These are phyloP conservation scores for Teunomyces aglyptinius DNA, from an alignment of 805 yeast genomes.

Conservation along the genomic window DNA sequence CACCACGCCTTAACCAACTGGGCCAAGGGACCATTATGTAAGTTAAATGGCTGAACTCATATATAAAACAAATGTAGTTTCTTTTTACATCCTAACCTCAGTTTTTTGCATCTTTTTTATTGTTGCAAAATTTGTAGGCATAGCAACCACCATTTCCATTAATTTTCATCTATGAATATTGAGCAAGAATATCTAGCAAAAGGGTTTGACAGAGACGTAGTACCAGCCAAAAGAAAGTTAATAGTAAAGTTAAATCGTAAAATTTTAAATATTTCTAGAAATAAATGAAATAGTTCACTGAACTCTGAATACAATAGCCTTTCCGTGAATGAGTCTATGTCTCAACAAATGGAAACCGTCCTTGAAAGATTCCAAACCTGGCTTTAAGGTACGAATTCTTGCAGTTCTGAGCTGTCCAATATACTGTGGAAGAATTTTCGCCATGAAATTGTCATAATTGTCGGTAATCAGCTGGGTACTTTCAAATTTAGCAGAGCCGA, in stretches of 20 bases:
- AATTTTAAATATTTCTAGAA: not conserved
- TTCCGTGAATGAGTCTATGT: constrained; percentile 39
- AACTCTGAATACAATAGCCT: constrained; percentile 41
- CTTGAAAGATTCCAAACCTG: constrained; percentile 17
- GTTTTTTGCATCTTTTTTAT: not conserved
- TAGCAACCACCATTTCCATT: no score
- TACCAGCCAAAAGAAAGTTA: no score
- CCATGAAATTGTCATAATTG: constrained; percentile 10
- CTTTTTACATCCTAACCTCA: not conserved
- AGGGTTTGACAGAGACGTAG: no score
- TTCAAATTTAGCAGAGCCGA: not conserved
- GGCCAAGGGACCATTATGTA: constrained; percentile 49
- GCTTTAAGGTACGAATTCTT: constrained; percentile 7
- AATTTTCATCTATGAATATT: no score
- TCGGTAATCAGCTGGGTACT: constrained; percentile 6
- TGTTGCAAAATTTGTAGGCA: not conserved
- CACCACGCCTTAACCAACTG: constrained; percentile 62
- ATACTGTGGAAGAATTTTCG: constrained; percentile 5
- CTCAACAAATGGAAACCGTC: constrained; percentile 38
- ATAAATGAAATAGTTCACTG: not conserved
- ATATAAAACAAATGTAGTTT: no score
- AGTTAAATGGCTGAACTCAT: constrained; percentile 35
- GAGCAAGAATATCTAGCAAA: no score
- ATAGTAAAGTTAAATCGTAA: constrained; percentile 19
- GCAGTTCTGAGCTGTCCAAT: constrained; percentile 8